Evolutionary conservation across 2,329 filamentous ascomycete species (phyloP).

Genomic region (Calonectria pteridis): DNA sequence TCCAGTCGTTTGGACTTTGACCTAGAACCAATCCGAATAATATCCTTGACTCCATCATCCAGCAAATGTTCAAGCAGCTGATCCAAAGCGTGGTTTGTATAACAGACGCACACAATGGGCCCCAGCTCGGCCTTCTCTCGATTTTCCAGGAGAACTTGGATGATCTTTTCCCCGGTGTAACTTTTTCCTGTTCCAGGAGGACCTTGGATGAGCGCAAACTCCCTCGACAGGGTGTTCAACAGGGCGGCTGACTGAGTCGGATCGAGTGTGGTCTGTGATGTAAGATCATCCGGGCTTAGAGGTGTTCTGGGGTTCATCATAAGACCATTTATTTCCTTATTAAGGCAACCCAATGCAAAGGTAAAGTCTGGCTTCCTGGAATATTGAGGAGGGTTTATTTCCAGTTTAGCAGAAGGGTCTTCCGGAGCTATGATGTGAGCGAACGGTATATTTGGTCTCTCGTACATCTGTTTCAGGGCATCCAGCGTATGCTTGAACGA

Average conservation of each 20-base stretch:
- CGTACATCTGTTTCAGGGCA: neutral
- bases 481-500: neutral
- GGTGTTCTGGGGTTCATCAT: conserved; percentile 5
- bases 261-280: conserved; percentile 62
- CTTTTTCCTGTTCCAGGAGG: conserved; percentile 78
- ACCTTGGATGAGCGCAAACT: conserved; percentile 74
- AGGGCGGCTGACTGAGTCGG: conserved; percentile 63
- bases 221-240: conserved; percentile 63
- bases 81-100: conserved; percentile 64
- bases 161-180: conserved; percentile 69
- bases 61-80: conserved; percentile 72
- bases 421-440: neutral
- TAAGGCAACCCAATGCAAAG: conserved; percentile 58
- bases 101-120: conserved; percentile 60
- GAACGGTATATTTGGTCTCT: conserved; percentile 23
- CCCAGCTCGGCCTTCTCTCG: conserved; percentile 55
- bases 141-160: conserved; percentile 63
- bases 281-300: neutral
- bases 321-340: conserved; percentile 23
- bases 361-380: conserved; percentile 60
- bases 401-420: neutral
- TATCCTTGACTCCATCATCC: conserved; percentile 57
- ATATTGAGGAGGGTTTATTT: conserved; percentile 60
- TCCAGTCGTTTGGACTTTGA: conserved; percentile 59
- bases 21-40: conserved; percentile 73